Evolutionary conservation across 2,329 filamentous ascomycete species (phyloP).

Genomic region (Penicillium sp.): DNA sequence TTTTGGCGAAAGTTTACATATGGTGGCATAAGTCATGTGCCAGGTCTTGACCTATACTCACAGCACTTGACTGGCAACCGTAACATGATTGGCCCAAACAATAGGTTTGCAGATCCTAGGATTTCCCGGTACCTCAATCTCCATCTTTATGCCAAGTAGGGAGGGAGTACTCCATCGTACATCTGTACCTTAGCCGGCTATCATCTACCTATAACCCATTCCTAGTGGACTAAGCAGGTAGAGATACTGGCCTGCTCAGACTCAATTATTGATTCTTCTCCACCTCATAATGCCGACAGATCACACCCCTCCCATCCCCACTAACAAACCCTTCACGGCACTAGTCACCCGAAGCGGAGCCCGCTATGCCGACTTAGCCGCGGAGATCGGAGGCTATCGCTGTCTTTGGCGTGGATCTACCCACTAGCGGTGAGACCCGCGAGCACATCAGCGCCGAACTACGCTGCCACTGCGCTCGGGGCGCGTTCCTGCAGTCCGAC

Average conservation of each 20-base stretch:
- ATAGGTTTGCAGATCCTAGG: slow-evolving; percentile 7
- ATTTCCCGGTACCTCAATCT: neutral
- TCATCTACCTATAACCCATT: neutral
- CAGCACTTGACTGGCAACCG: neutral
- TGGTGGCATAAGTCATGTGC: no score
- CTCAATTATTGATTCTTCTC: neutral
- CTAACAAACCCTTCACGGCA: slow-evolving; percentile 11
- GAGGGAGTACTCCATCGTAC: no score
- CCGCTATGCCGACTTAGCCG: slow-evolving; percentile 24
- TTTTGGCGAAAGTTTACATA: no score
- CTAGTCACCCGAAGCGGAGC: slow-evolving; percentile 12
- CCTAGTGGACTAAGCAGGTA: neutral
- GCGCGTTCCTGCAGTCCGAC: slow-evolving; percentile 8
- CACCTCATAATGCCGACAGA: neutral
- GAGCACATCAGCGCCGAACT: neutral
- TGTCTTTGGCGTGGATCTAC: slow-evolving; percentile 16
- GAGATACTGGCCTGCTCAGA: neutral
- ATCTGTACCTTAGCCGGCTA: neutral
- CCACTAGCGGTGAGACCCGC: slow-evolving; percentile 17
- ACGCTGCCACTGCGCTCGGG: slow-evolving; percentile 3
- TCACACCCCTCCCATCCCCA: neutral
- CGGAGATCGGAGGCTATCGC: slow-evolving; percentile 18
- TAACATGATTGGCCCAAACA: neutral
- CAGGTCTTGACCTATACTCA: no score
- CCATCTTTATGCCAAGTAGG: neutral